Base-by-base conservation (phyloP, 768 basidiomycete species). In the Amanita phalloides region DNA sequence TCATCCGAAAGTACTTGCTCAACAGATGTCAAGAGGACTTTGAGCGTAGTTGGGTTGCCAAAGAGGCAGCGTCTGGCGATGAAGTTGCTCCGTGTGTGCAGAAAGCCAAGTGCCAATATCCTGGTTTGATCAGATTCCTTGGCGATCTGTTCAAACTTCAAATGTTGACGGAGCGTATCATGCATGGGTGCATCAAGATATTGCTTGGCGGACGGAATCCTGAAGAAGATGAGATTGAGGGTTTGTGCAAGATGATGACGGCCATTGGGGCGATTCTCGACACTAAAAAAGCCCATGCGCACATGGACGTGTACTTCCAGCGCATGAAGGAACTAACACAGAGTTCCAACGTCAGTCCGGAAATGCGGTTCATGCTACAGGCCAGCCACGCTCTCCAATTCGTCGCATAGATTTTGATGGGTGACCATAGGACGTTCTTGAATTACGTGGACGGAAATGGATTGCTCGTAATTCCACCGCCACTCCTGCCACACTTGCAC, bases 81-180 rank as follows among this genome's bases (percentile, higher is more conserved):
- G 85, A 87, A 60, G 76, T 78, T 55, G 90, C 79, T 11, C 75
- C 96, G 26, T 89, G 95, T 36, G 91, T 91, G 13, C 87, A 94
- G 68, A 96, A 95, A 74, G 95, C 93, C 38, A 98, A 97, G 73
- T 88, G 93, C 54, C 89, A 90, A 56, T 93, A 95, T 66, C 84
- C 97, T 10, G 92, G 95, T 73, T 78, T 99, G 58, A 92, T 97
- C 72, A 90, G 89, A 68, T 94, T 99, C 71, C 97, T 98, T 56
- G 94, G 95, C 56, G 95, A 99, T 70, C 74, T 98, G 50, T 99
- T 92, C 84, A 97, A 97, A 72, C 74, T 99, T n/a, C 88, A 90
- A 69, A 96, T 97, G 92, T 74, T 98, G 50, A 93, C 92, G 45
- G 91, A 93, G 71, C 85, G 91, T 58, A 95, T 98, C 71, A 99